Evolutionary conservation across 1,139 yeast genomes (phyloP).

Genomic region (Candida pseudocylindracea): DNA sequence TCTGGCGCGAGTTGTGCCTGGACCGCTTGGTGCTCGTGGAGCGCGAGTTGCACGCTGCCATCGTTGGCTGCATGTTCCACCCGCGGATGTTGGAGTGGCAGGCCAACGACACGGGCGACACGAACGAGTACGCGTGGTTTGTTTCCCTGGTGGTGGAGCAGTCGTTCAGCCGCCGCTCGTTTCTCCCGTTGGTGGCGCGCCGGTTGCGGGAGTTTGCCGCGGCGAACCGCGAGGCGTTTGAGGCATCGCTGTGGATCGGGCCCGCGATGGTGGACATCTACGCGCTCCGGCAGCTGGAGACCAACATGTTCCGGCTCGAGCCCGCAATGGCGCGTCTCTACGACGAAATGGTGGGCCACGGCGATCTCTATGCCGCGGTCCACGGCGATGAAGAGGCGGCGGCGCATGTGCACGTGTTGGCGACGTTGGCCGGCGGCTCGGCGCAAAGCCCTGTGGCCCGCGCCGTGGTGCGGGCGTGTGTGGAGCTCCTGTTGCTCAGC

Average conservation of each 20-base stretch:
- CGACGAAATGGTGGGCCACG: background rate
- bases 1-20: background rate
- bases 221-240: conserved; percentile 10
- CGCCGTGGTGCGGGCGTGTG: no score
- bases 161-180: conserved; percentile 25
- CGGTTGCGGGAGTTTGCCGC: conserved; percentile 19
- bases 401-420: conserved; percentile 25
- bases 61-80: conserved; percentile 23
- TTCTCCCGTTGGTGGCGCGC: conserved; percentile 36
- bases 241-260: conserved; percentile 26
- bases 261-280: conserved; percentile 23
- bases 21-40: background rate
- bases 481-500: conserved; percentile 14
- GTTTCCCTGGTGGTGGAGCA: conserved; percentile 21
- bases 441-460: conserved; percentile 1
- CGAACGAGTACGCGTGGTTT: conserved; percentile 12
- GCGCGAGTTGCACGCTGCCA: conserved; percentile 24
- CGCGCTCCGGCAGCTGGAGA: conserved; percentile 28
- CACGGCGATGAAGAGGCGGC: conserved; percentile 44
- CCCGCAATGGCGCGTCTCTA: conserved; percentile 18
- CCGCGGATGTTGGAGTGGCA: conserved; percentile 7
- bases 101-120: conserved; percentile 6
- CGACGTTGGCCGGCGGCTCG: conserved; percentile 15
- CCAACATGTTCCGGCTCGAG: conserved; percentile 39
- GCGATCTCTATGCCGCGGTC: conserved; percentile 20